A percentile compares a stretch with the other conserved stretches of the same genome.
Evolutionary conservation across 257 asterid species (phyloP).

Genomic region (Henckelia pumila): DNA sequence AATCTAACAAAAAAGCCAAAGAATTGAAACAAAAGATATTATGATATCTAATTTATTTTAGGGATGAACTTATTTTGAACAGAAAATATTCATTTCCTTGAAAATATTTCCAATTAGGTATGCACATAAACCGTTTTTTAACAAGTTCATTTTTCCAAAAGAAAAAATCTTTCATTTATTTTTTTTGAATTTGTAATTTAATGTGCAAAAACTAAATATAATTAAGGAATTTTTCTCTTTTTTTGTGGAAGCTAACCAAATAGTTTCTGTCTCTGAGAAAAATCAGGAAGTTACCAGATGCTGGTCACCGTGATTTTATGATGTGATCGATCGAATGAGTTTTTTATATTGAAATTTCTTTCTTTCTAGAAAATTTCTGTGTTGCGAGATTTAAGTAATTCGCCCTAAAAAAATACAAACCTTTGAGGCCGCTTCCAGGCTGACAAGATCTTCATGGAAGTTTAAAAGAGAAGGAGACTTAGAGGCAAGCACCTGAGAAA

Average conservation of each 20-base stretch:
- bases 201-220: background rate
- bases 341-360: background rate
- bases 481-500: slow-evolving; percentile 75
- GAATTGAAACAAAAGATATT: no score
- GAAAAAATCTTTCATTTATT: background rate
- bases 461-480: slow-evolving; percentile 66
- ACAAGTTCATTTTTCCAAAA: background rate
- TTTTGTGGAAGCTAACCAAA: background rate
- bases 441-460: slow-evolving; percentile 69
- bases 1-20: slow-evolving; percentile 47
- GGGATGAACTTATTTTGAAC: background rate
- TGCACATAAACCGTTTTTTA: background rate
- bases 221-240: background rate
- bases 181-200: no score
- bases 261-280: no score
- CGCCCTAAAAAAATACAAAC: slow-evolving; percentile 31
- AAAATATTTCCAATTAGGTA: no score
- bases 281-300: background rate
- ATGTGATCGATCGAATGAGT: background rate
- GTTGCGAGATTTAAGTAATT: slow-evolving; percentile 8
- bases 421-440: slow-evolving; percentile 91
- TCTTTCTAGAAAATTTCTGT: slow-evolving; percentile 10
- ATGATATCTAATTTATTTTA: background rate
- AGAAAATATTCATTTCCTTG: no score
- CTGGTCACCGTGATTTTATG: background rate